These are phyloP conservation scores for Acacia acuminata DNA, from an alignment of 306 rosid species.

Conservation along the genomic window DNA sequence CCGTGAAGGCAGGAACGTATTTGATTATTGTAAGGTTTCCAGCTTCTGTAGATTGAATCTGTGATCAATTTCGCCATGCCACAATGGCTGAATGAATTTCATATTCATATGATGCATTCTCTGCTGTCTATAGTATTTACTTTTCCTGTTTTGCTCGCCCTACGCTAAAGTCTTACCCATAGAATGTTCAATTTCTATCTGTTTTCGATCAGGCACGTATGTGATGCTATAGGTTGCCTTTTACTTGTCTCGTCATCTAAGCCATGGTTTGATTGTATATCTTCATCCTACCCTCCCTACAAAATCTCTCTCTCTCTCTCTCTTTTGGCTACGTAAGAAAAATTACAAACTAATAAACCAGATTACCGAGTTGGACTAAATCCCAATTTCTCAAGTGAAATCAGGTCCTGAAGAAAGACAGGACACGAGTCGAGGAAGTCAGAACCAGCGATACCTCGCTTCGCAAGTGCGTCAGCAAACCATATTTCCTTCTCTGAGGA, in stretches of 20 bases:
- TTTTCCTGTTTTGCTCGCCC: neutral
- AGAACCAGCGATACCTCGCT: too few species aligned
- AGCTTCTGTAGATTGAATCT: conserved; percentile 34
- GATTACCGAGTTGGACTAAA: too few species aligned
- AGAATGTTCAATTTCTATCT: neutral
- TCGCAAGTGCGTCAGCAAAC: too few species aligned
- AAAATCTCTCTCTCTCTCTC: too few species aligned
- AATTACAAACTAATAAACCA: too few species aligned
- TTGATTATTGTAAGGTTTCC: conserved; percentile 32
- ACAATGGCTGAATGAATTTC: conserved; percentile 25
- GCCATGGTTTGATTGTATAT: neutral
- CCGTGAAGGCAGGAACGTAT: neutral
- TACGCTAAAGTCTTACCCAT: neutral
- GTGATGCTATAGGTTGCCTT: neutral
- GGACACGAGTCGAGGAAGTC: too few species aligned
- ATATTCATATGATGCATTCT: neutral
- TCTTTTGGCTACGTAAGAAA: too few species aligned
- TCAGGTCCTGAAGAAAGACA: too few species aligned
- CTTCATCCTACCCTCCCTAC: neutral
- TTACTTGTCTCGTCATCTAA: neutral
- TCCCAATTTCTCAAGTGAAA: too few species aligned
- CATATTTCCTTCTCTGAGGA: too few species aligned
- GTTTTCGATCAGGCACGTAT: neutral
- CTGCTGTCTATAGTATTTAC: neutral
- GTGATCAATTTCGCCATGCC: conserved; percentile 24